These are phyloP conservation scores for Ocimum tenuiflorum DNA, from an alignment of 257 asterid genomes.

Conservation along the genomic window DNA sequence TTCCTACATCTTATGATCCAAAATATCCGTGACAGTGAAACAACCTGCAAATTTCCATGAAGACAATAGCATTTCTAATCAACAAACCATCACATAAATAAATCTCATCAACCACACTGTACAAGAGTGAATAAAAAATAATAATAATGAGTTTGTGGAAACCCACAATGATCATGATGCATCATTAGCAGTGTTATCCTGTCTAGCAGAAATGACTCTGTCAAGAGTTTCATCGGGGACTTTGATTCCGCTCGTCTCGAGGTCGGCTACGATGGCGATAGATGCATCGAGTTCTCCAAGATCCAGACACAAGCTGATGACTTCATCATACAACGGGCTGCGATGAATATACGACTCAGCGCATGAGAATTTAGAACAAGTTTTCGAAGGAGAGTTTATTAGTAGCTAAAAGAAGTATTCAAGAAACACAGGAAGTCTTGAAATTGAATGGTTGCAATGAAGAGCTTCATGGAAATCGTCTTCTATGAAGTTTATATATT, in stretches of 20 bases:
- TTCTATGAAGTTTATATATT: neutral
- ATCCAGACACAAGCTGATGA: conserved; percentile 66
- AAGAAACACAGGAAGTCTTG: neutral
- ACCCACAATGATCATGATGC: conserved; percentile 24
- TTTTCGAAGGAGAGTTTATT: neutral
- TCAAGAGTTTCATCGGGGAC: conserved; percentile 88
- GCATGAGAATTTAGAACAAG: conserved; percentile 2
- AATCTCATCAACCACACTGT: conserved; percentile 11
- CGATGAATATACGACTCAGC: conserved; percentile 18
- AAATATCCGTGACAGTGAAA: neutral
- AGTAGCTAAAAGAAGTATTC: neutral
- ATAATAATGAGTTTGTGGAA: neutral
- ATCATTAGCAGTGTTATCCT: conserved; percentile 35
- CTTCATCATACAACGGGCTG: conserved; percentile 84
- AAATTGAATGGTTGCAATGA: neutral
- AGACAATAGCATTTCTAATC: neutral
- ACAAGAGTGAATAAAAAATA: conserved; percentile 15
- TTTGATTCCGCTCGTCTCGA: conserved; percentile 85
- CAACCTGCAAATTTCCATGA: neutral
- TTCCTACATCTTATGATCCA: neutral
- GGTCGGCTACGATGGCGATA: conserved; percentile 78
- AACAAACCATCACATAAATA: neutral
- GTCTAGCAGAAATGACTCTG: conserved; percentile 75
- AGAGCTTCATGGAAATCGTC: neutral
- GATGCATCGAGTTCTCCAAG: conserved; percentile 96